These are phyloP conservation scores for Cryptosporidium bovis DNA, from an alignment of 169 alveolate genomes.

Conservation along the genomic window DNA sequence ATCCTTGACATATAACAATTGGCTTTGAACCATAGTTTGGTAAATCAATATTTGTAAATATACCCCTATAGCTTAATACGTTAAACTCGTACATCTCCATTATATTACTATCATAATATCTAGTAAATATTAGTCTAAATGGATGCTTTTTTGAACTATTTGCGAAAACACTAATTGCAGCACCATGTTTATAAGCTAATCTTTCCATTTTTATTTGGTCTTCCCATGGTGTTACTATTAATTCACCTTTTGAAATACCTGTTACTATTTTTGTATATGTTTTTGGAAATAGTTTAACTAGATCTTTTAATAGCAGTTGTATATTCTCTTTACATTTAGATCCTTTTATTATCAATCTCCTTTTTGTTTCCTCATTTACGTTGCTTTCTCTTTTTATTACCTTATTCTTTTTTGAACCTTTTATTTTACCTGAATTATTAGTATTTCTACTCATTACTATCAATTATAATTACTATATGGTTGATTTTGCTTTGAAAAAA, in stretches of 20 bases:
- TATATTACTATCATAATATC: constrained; percentile 59
- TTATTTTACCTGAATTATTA: constrained; percentile 15
- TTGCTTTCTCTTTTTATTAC: constrained; percentile 46
- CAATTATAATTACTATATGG: no score
- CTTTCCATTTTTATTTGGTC: constrained; percentile 50
- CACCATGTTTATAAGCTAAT: constrained; percentile 53
- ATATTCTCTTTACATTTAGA: constrained; percentile 66
- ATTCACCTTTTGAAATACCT: constrained; percentile 54
- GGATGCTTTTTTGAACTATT: constrained; percentile 70
- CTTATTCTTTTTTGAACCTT: constrained; percentile 38
- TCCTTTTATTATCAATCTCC: constrained; percentile 62
- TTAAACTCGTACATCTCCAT: constrained; percentile 71
- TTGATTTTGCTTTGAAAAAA: no score
- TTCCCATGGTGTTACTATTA: constrained; percentile 59
- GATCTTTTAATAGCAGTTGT: constrained; percentile 29
- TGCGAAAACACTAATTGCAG: constrained; percentile 64
- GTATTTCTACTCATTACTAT: background rate
- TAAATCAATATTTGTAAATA: constrained; percentile 14
- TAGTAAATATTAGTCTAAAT: constrained; percentile 49
- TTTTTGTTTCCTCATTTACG: constrained; percentile 67
- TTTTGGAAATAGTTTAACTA: constrained; percentile 48
- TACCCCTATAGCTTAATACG: constrained; percentile 29
- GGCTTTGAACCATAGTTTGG: constrained; percentile 72
- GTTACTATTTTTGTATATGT: constrained; percentile 48
- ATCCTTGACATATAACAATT: constrained; percentile 66